A percentile compares a stretch with the other conserved stretches of the same genome.
phyloP scores from a whole-genome alignment of 2,329 filamentous ascomycete species.

The Metarhizium guizhouense region DNA sequence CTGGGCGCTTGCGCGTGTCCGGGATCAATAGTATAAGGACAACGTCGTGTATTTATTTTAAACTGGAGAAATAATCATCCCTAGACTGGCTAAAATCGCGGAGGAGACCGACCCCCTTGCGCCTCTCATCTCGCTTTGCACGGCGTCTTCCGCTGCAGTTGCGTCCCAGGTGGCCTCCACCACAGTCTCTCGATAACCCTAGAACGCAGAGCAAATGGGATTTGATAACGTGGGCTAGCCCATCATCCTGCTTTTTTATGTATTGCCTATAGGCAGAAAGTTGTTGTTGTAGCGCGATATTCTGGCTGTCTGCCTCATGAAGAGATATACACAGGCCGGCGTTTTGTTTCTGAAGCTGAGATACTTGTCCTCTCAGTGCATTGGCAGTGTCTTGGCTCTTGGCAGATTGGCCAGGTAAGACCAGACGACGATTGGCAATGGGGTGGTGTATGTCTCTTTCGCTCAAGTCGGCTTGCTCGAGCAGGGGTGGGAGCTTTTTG shows the following conservation, averaged over 20 bases:
- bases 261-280: neutral
- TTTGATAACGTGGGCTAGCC: neutral
- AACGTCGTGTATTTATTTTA: too few relatives aligned
- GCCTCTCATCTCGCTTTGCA: neutral
- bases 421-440: neutral
- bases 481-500: neutral
- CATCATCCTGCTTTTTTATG: neutral
- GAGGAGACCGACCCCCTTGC: neutral
- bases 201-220: conserved; percentile 4
- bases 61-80: too few relatives aligned
- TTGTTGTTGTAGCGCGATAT: neutral
- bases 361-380: neutral
- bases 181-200: conserved; percentile 3
- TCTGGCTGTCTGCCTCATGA: conserved; percentile 1
- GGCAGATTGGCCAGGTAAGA: neutral
- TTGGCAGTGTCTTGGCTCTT: neutral
- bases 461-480: neutral
- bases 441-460: neutral
- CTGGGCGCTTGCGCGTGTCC: too few relatives aligned
- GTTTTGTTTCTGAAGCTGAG: conserved; percentile 4
- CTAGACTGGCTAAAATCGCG: neutral
- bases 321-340: neutral
- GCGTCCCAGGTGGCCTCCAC: neutral
- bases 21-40: too few relatives aligned
- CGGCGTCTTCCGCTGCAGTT: neutral